Evolutionary conservation across 2,329 filamentous ascomycete species (phyloP), one percentile per base, ranked within the genome.

Genomic region (Penicillium sp.): DNA sequence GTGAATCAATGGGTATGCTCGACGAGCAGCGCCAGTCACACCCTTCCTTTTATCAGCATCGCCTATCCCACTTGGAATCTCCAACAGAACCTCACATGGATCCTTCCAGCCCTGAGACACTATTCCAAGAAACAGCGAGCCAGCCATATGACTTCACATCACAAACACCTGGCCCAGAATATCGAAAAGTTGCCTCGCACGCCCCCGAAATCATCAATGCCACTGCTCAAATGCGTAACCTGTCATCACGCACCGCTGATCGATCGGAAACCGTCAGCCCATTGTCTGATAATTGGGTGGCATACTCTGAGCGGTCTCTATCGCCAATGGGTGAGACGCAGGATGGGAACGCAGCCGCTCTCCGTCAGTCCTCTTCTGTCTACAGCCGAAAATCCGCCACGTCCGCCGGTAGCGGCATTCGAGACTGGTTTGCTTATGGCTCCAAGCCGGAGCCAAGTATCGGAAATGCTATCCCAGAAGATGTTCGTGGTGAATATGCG

Each of bases 1-100:
- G 79, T 15, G 76, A 76, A 9, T 79, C 81, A 13, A 82, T 85
- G 10, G 80, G 80, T 61, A 77, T 68, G 29, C 78, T 67, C 10
- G 69, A 72, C 42, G 77, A 78, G 23, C 76, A 80, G 19, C 74
- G 75, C 17, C 73, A 81, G 17, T 73, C 81, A 10, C 82, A 83
- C 58, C 79, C 79, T 35, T 76, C 78, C 45, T 82, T 84, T 1
- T 75, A 75, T 58, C 61, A 69, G 59, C 56, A 76, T 62, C 64
- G 57, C 29, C 65, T 61, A 50, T 73, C 69, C 49, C 73, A 62
- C 59, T 68, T 69, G 21, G 68, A 73, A 49, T 63, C 69, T 19
- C 64, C 70, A 29, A 69, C 31, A 8, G 48, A 46, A 21, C 48
- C 45, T 35, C 15, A 50, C 19, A 40, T 69, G 27, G 69, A 73